These are phyloP conservation scores for Kodamaea alishanica DNA, from an alignment of 1,139 yeast genomes.

Conservation along the genomic window DNA sequence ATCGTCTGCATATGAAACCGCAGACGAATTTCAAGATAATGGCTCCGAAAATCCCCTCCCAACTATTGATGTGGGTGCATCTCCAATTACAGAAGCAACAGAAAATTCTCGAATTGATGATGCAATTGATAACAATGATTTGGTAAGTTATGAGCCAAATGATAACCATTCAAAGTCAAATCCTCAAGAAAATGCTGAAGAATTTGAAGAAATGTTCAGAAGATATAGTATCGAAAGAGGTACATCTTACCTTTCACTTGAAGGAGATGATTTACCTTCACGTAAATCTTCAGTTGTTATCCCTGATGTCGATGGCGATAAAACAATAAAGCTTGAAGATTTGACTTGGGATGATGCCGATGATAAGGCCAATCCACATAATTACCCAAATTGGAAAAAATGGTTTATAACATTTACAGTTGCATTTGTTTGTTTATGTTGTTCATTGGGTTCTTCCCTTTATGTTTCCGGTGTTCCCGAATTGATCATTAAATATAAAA, in stretches of 20 bases:
- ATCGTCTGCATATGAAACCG: conserved; percentile 34
- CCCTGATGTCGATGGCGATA: conserved; percentile 15
- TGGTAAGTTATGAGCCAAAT: too few species aligned
- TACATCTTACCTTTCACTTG: background rate
- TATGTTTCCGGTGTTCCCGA: conserved; percentile 62
- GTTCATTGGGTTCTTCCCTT: conserved; percentile 68
- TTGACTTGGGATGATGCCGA: conserved; percentile 61
- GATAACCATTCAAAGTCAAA: too few species aligned
- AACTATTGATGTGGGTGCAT: background rate
- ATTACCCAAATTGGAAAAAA: conserved; percentile 60
- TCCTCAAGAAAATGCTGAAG: too few species aligned
- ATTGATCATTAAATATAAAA: conserved; percentile 40
- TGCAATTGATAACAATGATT: too few species aligned
- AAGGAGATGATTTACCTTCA: background rate
- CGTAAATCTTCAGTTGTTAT: background rate
- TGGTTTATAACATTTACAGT: conserved; percentile 64
- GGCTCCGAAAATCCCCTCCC: too few species aligned
- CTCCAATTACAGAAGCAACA: too few species aligned
- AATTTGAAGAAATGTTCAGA: conserved; percentile 5
- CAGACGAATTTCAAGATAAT: conserved; percentile 22
- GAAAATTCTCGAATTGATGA: too few species aligned
- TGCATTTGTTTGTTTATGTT: conserved; percentile 61
- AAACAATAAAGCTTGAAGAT: conserved; percentile 32
- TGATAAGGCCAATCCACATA: conserved; percentile 61
- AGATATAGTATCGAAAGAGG: conserved; percentile 8